Conservation (phyloP, 306 rosid species). For the Fragaria iinumae region DNA sequence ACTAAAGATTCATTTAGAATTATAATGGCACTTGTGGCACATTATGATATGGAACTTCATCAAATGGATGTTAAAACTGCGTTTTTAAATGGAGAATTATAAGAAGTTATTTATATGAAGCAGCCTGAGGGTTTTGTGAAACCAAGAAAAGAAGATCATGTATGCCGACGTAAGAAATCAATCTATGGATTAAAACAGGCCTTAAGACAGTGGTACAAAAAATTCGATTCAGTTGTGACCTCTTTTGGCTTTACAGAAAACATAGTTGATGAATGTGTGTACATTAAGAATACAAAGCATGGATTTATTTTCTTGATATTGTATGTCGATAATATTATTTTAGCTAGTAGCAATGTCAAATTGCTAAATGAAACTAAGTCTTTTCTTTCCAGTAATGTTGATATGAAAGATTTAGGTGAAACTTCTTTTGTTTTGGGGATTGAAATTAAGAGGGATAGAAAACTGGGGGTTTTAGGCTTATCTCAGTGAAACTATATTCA, state of each 20-base stretch:
- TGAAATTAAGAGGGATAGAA: background rate
- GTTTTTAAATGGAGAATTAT: too few relatives aligned
- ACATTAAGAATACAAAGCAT: background rate
- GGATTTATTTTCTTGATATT: background rate
- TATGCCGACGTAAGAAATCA: background rate
- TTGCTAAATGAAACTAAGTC: background rate
- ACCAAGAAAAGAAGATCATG: background rate
- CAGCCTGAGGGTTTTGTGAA: background rate
- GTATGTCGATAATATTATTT: background rate
- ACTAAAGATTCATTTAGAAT: too few relatives aligned
- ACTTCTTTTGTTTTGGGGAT: background rate
- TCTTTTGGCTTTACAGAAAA: background rate
- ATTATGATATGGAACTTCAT: too few relatives aligned
- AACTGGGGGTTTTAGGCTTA: background rate
- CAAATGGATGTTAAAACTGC: too few relatives aligned
- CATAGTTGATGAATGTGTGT: background rate
- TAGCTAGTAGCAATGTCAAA: background rate
- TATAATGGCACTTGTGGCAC: too few relatives aligned
- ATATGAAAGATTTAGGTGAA: too few relatives aligned
- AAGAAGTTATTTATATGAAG: background rate
- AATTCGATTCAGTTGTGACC: too few relatives aligned
- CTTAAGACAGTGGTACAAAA: background rate
- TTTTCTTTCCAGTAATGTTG: background rate
- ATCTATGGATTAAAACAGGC: background rate
- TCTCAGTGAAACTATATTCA: background rate